phyloP scores from a whole-genome alignment of 1,284 basidiomycete genomes.

The Malassezia arunalokei region DNA sequence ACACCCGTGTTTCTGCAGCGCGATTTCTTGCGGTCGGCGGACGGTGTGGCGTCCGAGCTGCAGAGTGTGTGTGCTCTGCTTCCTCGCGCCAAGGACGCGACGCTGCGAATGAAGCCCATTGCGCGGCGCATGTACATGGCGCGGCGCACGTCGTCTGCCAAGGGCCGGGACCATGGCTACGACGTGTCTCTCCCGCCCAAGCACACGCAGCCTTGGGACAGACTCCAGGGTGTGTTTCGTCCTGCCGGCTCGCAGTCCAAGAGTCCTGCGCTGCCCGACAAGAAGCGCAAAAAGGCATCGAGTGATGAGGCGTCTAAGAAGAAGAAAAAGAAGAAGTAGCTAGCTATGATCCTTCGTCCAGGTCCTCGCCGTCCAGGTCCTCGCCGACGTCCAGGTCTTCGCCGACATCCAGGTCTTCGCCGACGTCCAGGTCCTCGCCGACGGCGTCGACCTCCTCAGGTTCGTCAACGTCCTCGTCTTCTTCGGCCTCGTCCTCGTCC shows the following conservation, averaged over 20 bases:
- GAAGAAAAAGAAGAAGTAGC: slow-evolving; percentile 13
- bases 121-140: slow-evolving; percentile 18
- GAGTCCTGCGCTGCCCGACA: slow-evolving; percentile 1
- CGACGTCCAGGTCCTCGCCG: background rate
- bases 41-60: slow-evolving; percentile 23
- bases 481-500: background rate
- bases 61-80: slow-evolving; percentile 21
- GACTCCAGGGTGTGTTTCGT: slow-evolving; percentile 21
- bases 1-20: slow-evolving; percentile 4
- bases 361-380: background rate
- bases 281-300: slow-evolving; percentile 23
- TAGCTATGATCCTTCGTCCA: background rate
- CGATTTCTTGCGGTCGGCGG: slow-evolving; percentile 12
- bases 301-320: background rate
- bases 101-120: slow-evolving; percentile 11
- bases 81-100: slow-evolving; percentile 13
- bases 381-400: background rate
- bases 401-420: background rate
- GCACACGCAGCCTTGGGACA: slow-evolving; percentile 29
- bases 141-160: slow-evolving; percentile 18
- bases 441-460: background rate
- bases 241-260: slow-evolving; percentile 9
- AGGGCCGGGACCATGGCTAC: slow-evolving; percentile 5
- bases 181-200: slow-evolving; percentile 15
- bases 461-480: slow-evolving; percentile 3